Conservation (phyloP, 306 rosid species). For the Urtica urens region DNA sequence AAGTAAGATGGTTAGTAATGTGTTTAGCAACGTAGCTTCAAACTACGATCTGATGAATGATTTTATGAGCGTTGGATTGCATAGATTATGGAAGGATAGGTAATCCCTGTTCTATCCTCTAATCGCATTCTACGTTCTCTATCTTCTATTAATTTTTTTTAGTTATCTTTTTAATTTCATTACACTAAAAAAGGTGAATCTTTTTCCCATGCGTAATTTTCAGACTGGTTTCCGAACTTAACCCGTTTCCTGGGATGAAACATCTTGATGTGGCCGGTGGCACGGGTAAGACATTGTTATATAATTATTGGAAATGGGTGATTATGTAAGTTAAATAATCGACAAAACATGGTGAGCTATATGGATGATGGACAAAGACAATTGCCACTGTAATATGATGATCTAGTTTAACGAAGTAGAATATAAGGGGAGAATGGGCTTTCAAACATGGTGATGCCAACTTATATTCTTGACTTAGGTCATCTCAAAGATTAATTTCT, state of each 20-base stretch:
- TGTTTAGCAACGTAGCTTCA: constrained; percentile 82
- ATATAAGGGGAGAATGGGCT: too few species aligned
- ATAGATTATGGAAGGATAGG: constrained; percentile 98
- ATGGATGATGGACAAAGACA: too few species aligned
- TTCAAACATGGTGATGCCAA: too few species aligned
- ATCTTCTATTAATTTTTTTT: not conserved
- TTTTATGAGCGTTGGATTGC: constrained; percentile 87
- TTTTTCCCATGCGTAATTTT: constrained; percentile 15
- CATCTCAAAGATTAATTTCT: too few species aligned
- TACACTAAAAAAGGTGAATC: not conserved
- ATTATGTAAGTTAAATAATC: too few species aligned
- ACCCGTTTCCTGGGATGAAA: constrained; percentile 93
- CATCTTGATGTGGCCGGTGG: constrained; percentile 99
- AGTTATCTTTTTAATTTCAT: not conserved
- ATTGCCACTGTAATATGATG: too few species aligned
- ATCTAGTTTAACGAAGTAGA: too few species aligned
- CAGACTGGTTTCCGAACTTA: constrained; percentile 76
- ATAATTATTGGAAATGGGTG: not conserved
- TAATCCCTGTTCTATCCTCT: constrained; percentile 9
- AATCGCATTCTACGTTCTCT: not conserved
- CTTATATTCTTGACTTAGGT: too few species aligned
- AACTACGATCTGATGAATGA: constrained; percentile 86
- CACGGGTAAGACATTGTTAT: constrained; percentile 44
- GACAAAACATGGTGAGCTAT: too few species aligned
- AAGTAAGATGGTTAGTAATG: constrained; percentile 71